Percentiles rank a stretch among this genome's conserved stretches.
These are phyloP conservation scores for Trifolium repens DNA, from an alignment of 306 rosid genomes.

Conservation along the genomic window DNA sequence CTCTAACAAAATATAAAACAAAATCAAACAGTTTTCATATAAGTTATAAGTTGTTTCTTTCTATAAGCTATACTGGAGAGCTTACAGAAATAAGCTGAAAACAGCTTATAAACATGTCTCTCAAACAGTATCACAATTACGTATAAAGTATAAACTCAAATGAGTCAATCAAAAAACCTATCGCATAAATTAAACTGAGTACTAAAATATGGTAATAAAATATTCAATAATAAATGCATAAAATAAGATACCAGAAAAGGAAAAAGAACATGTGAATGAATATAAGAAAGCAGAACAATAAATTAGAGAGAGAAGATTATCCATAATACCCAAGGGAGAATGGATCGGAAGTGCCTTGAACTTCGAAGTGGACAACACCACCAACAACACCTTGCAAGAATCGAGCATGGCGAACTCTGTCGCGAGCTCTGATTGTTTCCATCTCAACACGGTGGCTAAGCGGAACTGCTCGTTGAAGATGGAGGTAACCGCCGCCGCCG, in stretches of 20 bases:
- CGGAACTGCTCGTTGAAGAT: neutral
- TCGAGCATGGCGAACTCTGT: neutral
- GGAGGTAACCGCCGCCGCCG: neutral
- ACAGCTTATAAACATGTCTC: no score
- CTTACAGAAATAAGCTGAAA: no score
- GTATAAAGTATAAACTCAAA: no score
- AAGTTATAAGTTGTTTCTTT: neutral
- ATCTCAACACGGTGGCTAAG: neutral
- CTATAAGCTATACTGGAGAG: neutral
- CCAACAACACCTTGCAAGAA: neutral
- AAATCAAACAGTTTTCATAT: neutral
- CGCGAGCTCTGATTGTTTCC: neutral
- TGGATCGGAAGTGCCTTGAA: constrained; percentile 1
- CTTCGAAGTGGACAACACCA: neutral
- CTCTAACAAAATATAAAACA: neutral
- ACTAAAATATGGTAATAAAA: no score
- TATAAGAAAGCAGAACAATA: no score
- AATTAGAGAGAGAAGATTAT: neutral
- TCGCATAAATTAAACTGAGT: no score
- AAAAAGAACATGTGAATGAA: neutral
- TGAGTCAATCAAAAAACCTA: no score
- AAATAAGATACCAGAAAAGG: no score
- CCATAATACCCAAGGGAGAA: neutral
- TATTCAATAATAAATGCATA: no score
- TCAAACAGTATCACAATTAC: no score